phyloP scores from a whole-genome alignment of 345 rosid genomes.

The Anacardium occidentale region DNA sequence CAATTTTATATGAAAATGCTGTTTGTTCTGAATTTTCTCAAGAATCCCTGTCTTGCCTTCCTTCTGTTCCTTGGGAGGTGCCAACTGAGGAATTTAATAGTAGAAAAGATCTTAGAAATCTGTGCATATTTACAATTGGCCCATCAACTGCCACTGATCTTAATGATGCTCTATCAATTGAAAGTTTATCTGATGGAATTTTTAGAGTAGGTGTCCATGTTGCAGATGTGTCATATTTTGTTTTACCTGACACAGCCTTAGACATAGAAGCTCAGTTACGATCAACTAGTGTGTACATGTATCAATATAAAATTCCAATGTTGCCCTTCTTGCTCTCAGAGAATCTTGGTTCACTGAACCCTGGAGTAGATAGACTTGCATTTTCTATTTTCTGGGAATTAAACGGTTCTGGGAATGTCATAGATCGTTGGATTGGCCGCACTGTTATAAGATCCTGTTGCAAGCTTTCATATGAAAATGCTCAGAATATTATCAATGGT shows the following conservation, averaged over 20 bases:
- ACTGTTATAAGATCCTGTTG: constrained; percentile 78
- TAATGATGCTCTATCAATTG: constrained; percentile 88
- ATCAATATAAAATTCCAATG: constrained; percentile 65
- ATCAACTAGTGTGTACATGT: constrained; percentile 80
- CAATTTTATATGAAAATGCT: constrained; percentile 70
- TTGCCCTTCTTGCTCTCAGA: constrained; percentile 76
- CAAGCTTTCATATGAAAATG: constrained; percentile 81
- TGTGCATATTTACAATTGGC: constrained; percentile 76
- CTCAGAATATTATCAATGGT: constrained; percentile 65
- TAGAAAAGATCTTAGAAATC: constrained; percentile 69
- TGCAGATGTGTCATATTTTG: constrained; percentile 84
- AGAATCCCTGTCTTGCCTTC: constrained; percentile 62
- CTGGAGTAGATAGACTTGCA: constrained; percentile 82
- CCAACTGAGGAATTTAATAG: constrained; percentile 53
- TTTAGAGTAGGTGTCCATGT: constrained; percentile 88
- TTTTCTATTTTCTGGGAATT: constrained; percentile 85
- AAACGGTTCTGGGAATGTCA: constrained; percentile 47
- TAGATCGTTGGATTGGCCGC: constrained; percentile 77
- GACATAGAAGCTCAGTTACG: constrained; percentile 77
- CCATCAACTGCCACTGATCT: constrained; percentile 76
- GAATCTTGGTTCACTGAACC: constrained; percentile 68
- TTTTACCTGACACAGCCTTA: constrained; percentile 68
- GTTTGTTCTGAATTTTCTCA: constrained; percentile 64
- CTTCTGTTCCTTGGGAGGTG: constrained; percentile 67
- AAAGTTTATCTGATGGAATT: constrained; percentile 51